Conservation (phyloP, 2,329 filamentous ascomycete species). For the Fusarium sulawesiense region DNA sequence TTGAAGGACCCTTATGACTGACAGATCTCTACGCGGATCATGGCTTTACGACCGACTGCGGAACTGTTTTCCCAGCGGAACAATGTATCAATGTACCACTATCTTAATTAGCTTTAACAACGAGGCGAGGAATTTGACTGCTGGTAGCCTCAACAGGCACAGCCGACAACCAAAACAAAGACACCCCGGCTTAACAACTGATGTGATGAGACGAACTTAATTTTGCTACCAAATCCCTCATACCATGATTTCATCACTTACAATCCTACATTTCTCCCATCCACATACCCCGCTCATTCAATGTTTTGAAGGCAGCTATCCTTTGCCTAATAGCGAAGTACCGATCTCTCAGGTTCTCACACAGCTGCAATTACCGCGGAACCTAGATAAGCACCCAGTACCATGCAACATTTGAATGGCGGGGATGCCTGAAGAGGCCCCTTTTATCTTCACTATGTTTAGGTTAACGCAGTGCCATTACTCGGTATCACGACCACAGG, state of each 20-base stretch:
- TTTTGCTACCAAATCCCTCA: background rate
- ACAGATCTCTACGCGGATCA: conserved; percentile 43
- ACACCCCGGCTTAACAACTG: background rate
- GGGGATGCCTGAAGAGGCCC: background rate
- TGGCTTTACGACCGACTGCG: conserved; percentile 32
- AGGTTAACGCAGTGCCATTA: background rate
- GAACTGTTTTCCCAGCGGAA: conserved; percentile 26
- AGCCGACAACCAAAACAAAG: conserved; percentile 14
- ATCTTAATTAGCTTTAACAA: conserved; percentile 27
- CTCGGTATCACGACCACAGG: background rate
- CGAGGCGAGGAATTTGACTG: conserved; percentile 22
- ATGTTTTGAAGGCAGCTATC: background rate
- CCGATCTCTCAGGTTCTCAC: conserved; percentile 19
- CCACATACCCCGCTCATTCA: conserved; percentile 10
- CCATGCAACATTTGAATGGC: background rate
- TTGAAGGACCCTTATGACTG: conserved; percentile 44
- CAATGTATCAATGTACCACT: conserved; percentile 51
- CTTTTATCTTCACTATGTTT: background rate
- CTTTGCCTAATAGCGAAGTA: background rate
- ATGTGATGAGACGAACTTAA: background rate
- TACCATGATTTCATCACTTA: background rate
- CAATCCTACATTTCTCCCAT: background rate
- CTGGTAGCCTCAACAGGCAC: conserved; percentile 13
- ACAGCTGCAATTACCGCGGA: conserved; percentile 5
- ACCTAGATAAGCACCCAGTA: background rate